Conservation (phyloP, 2,329 filamentous ascomycete species). For the Colletotrichum tropicicola region DNA sequence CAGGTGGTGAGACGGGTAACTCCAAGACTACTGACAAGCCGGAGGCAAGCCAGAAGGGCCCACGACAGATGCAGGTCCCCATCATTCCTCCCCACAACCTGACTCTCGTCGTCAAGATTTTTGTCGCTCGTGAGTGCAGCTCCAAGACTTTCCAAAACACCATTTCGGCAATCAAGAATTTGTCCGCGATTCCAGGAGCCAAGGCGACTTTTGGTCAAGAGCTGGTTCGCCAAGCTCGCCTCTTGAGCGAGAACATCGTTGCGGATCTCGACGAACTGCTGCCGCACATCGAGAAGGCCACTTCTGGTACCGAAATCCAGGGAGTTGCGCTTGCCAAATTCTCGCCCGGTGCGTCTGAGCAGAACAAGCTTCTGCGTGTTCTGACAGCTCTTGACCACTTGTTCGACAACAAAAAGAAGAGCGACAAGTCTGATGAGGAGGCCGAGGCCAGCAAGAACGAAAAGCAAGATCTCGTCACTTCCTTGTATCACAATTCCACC, state of each 20-base stretch:
- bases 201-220: slow-evolving; percentile 94
- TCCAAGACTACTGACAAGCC: slow-evolving; percentile 51
- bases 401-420: slow-evolving; percentile 82
- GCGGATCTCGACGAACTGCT: slow-evolving; percentile 85
- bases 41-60: slow-evolving; percentile 55
- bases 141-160: slow-evolving; percentile 99
- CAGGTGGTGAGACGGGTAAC: slow-evolving; percentile 21
- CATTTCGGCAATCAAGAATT: slow-evolving; percentile 96
- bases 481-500: slow-evolving; percentile 88
- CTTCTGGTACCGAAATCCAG: slow-evolving; percentile 93
- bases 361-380: slow-evolving; percentile 93
- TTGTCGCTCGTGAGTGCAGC: slow-evolving; percentile 94
- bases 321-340: slow-evolving; percentile 94
- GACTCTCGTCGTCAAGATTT: slow-evolving; percentile 93
- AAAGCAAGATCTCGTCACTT: slow-evolving; percentile 86
- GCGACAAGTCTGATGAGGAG: slow-evolving; percentile 51
- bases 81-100: slow-evolving; percentile 90
- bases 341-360: slow-evolving; percentile 93
- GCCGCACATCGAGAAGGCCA: slow-evolving; percentile 85
- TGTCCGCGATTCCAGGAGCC: slow-evolving; percentile 90
- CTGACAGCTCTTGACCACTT: slow-evolving; percentile 95
- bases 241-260: slow-evolving; percentile 85
- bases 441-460: slow-evolving; percentile 64
- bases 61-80: slow-evolving; percentile 77
- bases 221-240: slow-evolving; percentile 85